Conservation (phyloP, 768 basidiomycete genomes). For the Scleroderma citrinum region DNA sequence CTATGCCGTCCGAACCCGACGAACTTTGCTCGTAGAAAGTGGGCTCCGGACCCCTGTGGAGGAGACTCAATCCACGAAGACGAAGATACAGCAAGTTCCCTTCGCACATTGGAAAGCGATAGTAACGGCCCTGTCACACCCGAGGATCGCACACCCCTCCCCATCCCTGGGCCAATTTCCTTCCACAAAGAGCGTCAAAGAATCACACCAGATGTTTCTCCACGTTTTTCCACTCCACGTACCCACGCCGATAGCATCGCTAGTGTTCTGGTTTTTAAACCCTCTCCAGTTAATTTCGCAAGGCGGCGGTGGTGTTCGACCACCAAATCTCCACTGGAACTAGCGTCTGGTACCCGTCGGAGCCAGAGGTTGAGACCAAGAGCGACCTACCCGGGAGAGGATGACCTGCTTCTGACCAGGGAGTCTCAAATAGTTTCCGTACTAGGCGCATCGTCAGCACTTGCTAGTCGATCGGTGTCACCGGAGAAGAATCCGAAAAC, state of each 20-base stretch:
- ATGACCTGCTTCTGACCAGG: constrained; percentile 23
- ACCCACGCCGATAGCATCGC: constrained; percentile 20
- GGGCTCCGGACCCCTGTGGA: constrained; percentile 38
- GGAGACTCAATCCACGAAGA: constrained; percentile 32
- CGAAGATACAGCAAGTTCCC: constrained; percentile 26
- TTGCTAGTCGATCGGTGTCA: constrained; percentile 30
- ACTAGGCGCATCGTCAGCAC: constrained; percentile 24
- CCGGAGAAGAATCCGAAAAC: constrained; percentile 23
- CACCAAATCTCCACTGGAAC: constrained; percentile 30
- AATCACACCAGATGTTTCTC: constrained; percentile 16
- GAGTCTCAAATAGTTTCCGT: constrained; percentile 25
- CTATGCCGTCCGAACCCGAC: constrained; percentile 57
- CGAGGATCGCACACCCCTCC: constrained; percentile 42
- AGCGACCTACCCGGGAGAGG: constrained; percentile 23
- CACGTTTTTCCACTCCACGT: constrained; percentile 21
- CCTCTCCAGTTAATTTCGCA: constrained; percentile 59
- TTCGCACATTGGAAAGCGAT: constrained; percentile 41
- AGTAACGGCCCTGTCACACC: constrained; percentile 50
- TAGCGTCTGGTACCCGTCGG: constrained; percentile 29
- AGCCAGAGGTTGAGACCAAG: constrained; percentile 31
- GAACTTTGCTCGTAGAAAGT: constrained; percentile 52
- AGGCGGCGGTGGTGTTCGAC: constrained; percentile 53
- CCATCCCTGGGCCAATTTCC: constrained; percentile 31
- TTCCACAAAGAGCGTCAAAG: constrained; percentile 11
- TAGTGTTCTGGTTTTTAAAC: constrained; percentile 48